Conservation (phyloP, 345 rosid genomes). For the Firmiana major region DNA sequence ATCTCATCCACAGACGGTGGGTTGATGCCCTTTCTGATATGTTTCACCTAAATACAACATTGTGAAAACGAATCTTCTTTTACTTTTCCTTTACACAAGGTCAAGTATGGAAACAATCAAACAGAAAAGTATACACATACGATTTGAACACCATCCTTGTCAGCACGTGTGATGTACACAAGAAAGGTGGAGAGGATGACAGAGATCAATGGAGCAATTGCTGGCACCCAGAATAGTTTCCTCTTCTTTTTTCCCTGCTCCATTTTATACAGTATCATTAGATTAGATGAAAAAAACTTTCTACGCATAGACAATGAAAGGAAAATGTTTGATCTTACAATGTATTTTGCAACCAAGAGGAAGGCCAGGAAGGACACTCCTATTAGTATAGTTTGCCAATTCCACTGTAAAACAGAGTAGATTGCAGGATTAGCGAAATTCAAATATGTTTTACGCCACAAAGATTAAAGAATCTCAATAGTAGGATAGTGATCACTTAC, state of each 20-base stretch:
- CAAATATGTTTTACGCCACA: neutral
- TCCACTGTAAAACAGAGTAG: constrained; percentile 61
- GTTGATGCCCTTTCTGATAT: constrained; percentile 77
- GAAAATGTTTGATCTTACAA: constrained; percentile 40
- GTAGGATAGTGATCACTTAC: constrained; percentile 14
- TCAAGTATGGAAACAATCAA: neutral
- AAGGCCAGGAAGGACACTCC: constrained; percentile 65
- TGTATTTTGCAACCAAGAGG: constrained; percentile 65
- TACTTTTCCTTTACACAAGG: neutral
- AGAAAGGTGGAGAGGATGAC: constrained; percentile 72
- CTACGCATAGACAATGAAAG: neutral
- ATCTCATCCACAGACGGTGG: constrained; percentile 62
- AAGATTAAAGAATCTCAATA: neutral
- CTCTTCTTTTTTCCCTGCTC: constrained; percentile 76
- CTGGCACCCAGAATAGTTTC: constrained; percentile 84
- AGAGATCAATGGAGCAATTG: constrained; percentile 76
- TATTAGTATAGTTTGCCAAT: constrained; percentile 83
- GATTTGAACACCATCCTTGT: constrained; percentile 74
- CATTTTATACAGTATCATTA: constrained; percentile 5
- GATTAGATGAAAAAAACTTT: neutral
- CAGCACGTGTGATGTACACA: constrained; percentile 73
- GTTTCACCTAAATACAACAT: constrained; percentile 45
- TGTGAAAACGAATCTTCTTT: neutral
- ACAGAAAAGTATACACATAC: constrained; percentile 35
- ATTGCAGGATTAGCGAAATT: neutral